These are phyloP conservation scores for Lachancea fermentati DNA, from an alignment of 805 yeast species.

Conservation along the genomic window DNA sequence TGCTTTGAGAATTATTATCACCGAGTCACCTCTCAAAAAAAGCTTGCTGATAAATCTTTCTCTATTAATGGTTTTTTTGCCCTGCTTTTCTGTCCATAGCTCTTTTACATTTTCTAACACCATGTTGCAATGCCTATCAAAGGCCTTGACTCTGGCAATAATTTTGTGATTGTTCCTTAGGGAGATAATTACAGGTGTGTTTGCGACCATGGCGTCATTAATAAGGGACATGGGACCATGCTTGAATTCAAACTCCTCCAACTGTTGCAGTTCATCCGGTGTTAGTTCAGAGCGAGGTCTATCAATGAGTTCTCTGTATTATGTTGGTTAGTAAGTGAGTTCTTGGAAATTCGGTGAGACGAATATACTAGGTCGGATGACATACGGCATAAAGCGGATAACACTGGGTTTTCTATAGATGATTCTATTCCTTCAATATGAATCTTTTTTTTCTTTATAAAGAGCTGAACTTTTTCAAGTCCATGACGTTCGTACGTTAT, in stretches of 20 bases:
- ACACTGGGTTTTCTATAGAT: too few relatives aligned
- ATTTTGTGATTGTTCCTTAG: conserved; percentile 91
- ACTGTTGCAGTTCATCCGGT: conserved; percentile 67
- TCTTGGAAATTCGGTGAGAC: background rate
- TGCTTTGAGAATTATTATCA: conserved; percentile 68
- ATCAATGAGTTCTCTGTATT: conserved; percentile 30
- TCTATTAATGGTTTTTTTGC: conserved; percentile 50
- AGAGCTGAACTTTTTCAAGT: background rate
- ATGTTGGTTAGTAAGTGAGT: conserved; percentile 2
- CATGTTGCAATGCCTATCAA: conserved; percentile 94
- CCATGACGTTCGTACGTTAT: background rate
- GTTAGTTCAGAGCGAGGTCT: conserved; percentile 76
- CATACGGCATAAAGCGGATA: conserved; percentile 4
- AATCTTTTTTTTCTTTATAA: too few relatives aligned
- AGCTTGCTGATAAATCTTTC: conserved; percentile 84
- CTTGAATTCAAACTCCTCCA: conserved; percentile 84
- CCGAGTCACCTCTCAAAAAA: conserved; percentile 94
- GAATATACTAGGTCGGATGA: background rate
- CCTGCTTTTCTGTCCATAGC: conserved; percentile 65
- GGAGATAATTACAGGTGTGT: conserved; percentile 76
- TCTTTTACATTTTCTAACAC: conserved; percentile 90
- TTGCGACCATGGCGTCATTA: conserved; percentile 72
- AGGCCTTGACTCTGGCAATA: conserved; percentile 85
- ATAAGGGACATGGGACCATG: conserved; percentile 89
- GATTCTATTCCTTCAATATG: too few relatives aligned